Evolutionary conservation across 768 basidiomycete genomes (phyloP), one percentile per base, ranked within the genome.

Genomic region (Sarcomyxa edulis): DNA sequence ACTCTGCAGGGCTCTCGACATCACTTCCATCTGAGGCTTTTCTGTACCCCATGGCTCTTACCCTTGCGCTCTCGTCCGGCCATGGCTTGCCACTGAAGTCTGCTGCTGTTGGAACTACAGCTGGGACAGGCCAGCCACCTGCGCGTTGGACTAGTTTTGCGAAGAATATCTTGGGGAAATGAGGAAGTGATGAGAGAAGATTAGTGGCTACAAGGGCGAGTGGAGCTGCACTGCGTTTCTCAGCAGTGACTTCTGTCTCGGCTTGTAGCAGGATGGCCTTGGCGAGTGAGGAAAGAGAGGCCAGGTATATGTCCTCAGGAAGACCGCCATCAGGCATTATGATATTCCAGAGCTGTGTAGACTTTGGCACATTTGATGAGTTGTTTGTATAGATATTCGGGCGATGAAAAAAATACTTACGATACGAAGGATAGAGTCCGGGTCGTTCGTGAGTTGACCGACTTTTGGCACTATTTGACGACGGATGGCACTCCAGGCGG

Each of bases 231-330:
- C 85, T 84, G 21, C 80, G 78, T 51, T 85, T 81, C 60, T 94
- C 88, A 2, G 93, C 92, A 1, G 85, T 71, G 7, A 95, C 88
- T 59, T 98, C 95, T 0, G 82, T 85, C 64, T 96, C 93, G 12
- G 93, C 93, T 64, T 97, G 95, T 23, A 87, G 71, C 30, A 97
- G 71, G 44, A 98, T 81, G 12, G 80, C 68, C 55, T 98, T 97
- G 32, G 90, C 69, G 27, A 97, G 74, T n/a, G 92, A 84, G 15
- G 88, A 93, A 31, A 94, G 74, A 15, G 84, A 71, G 35, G 90
- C 87, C 32, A 69, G 58, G 55, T 92, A 94, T 37, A 86, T 62
- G n/a, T 55, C 47, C 19, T 53, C 54, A 18, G 60, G 49, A 35
- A 61, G 66, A 50, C 6, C 40, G 42, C n/a, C n/a, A n/a, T n/a